Evolutionary conservation across 805 yeast genomes (phyloP).

Genomic region (Limtongozyma cylindracea): DNA sequence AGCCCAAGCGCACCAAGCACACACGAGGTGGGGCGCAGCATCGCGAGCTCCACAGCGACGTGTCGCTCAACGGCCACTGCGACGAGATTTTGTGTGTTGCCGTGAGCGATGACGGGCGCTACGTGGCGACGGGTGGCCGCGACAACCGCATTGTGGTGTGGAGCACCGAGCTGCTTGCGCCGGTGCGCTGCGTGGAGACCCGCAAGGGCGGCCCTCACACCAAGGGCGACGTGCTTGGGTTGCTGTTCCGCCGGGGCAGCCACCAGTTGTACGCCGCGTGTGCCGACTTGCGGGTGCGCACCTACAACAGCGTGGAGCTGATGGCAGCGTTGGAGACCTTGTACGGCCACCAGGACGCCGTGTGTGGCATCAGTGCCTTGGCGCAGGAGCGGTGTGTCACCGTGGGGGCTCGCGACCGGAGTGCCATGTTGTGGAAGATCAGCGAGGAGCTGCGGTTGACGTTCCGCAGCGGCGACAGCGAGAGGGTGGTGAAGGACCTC

Average conservation of each 20-base stretch:
- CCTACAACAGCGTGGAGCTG: constrained; percentile 67
- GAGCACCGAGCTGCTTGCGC: constrained; percentile 58
- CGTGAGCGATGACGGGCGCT: constrained; percentile 68
- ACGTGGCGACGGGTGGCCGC: constrained; percentile 74
- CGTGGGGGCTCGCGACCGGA: constrained; percentile 85
- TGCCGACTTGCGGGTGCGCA: constrained; percentile 75
- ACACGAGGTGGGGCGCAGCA: constrained; percentile 32
- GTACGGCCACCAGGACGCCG: constrained; percentile 88
- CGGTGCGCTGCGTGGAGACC: constrained; percentile 57
- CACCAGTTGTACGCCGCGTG: constrained; percentile 83
- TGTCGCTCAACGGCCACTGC: constrained; percentile 18
- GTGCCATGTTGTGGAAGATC: constrained; percentile 92
- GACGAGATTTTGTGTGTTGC: constrained; percentile 61
- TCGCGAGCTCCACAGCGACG: constrained; percentile 1
- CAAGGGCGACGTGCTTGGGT: constrained; percentile 46
- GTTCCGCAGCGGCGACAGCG: constrained; percentile 69
- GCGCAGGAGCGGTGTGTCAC: constrained; percentile 82
- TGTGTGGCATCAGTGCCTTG: constrained; percentile 59
- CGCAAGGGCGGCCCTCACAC: too few species aligned
- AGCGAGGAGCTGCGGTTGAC: constrained; percentile 87
- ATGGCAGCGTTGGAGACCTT: constrained; percentile 73
- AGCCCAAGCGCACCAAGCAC: constrained; percentile 42
- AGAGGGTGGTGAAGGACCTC: constrained; percentile 6
- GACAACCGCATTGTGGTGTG: constrained; percentile 68
- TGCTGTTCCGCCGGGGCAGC: constrained; percentile 55